Base-by-base conservation (phyloP, 371 early-diverging fungal species). In the Mortierella sp. region DNA sequence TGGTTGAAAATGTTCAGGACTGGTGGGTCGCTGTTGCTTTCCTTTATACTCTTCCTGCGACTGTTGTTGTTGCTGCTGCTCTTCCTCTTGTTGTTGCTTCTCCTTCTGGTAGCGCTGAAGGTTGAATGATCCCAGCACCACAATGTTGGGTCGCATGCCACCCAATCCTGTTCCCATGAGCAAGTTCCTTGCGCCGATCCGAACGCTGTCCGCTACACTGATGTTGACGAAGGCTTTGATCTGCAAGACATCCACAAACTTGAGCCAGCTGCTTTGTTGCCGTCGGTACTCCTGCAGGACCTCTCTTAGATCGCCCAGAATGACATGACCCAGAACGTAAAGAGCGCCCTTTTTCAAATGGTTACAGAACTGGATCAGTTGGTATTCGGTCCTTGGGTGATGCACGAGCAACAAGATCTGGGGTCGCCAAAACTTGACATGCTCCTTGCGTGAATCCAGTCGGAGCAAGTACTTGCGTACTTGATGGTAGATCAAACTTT, bases 361-460 rank as follows among this genome's bases (percentile, higher is more conserved):
- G 61, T 90, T 90, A 61, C 86, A 86, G 46, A 90, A 89, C 48
- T 82, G 82, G 30, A 89, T 85, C 59, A 89, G 56, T 7, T 79
- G 80, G 45, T 79, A 72, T 41, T 79, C 80, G 30, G 80, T 71
- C 38, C 84, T 69, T 45, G 88, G 88, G 30, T 84, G 82, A 55
- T 83, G 81, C 12, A 87, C 85, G 16, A 87, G 67, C 6, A 90
- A 72, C 58, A 89, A 59, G 43, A 88, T 87, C 67, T 88, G 88
- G 7, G 89, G 89, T 38, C 90, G 61, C 90, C 90, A 90, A 56
- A 83, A 86, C 71, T 89, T 89, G 76, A 89, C 85, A 52, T 88
- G 86, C 34, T 85, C 86, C 59, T 85, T 86, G 42, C 84, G 80
- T 18, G 74, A 50, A 45, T 90, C 89, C 47, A 90, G 74, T 16